These are phyloP conservation scores for Colletotrichum sp. DNA, from an alignment of 2,329 filamentous ascomycete species.

Conservation along the genomic window DNA sequence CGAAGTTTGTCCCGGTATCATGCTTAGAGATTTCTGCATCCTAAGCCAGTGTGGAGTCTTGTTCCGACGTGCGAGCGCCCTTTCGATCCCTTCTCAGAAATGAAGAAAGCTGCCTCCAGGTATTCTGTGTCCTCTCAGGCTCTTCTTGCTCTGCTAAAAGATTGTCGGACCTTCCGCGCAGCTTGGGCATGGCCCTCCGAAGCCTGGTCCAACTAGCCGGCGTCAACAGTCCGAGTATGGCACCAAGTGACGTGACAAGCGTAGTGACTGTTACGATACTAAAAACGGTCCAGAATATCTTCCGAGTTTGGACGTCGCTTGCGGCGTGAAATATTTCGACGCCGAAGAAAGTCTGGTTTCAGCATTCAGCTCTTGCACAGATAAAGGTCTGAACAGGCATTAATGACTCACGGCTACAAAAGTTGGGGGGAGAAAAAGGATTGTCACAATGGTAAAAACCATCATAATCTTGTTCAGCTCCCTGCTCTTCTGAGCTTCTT, in stretches of 20 bases:
- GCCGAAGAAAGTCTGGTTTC: background rate
- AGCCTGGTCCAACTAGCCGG: background rate
- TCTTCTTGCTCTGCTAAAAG: background rate
- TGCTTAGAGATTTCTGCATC: rapidly evolving
- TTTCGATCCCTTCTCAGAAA: rapidly evolving
- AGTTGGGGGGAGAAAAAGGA: rapidly evolving
- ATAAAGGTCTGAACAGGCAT: rapidly evolving
- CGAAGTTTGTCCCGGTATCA: rapidly evolving
- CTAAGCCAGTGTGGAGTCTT: background rate
- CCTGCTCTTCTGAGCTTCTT: background rate
- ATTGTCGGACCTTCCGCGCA: background rate
- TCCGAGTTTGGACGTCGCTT: background rate
- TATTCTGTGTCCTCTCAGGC: background rate
- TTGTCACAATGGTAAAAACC: background rate
- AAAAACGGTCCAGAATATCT: background rate
- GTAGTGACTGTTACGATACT: background rate
- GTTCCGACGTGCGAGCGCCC: background rate
- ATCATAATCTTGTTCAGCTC: background rate
- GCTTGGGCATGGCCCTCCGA: rapidly evolving
- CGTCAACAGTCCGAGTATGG: background rate
- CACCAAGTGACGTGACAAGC: background rate
- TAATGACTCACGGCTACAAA: background rate
- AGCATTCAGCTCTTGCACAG: rapidly evolving
- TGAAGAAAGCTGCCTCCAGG: background rate
- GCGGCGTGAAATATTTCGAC: background rate